phyloP scores from a whole-genome alignment of 352 stramenopile genomes.

The Pythium coloratum region DNA sequence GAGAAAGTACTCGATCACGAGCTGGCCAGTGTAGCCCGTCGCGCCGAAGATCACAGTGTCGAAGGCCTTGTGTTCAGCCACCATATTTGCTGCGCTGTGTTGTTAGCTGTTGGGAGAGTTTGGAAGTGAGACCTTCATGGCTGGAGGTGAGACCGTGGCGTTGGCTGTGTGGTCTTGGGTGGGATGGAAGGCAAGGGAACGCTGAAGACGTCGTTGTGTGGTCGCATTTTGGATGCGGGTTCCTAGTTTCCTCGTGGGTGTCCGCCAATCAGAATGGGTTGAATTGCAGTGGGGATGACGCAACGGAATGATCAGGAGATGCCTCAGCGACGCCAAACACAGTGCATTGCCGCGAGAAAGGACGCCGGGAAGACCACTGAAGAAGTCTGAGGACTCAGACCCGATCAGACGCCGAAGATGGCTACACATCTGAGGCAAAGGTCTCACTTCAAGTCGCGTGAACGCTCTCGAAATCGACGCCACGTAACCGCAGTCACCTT shows the following conservation, averaged over 20 bases:
- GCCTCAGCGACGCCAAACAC: neutral
- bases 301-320: neutral
- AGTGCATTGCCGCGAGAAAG: neutral
- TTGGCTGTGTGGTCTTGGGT: neutral
- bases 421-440: neutral
- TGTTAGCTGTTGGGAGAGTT: neutral
- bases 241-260: neutral
- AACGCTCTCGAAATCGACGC: no score
- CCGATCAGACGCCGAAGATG: neutral
- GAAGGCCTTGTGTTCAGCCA: slow-evolving; percentile 19
- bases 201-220: neutral
- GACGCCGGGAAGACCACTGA: neutral
- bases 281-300: neutral
- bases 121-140: neutral
- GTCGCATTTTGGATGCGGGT: neutral
- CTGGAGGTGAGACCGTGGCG: neutral
- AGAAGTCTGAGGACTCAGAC: neutral
- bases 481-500: no score
- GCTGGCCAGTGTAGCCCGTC: slow-evolving; percentile 79
- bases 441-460: no score
- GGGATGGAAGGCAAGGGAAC: neutral
- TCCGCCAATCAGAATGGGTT: neutral
- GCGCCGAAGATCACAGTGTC: slow-evolving; percentile 78
- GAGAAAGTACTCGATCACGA: slow-evolving; percentile 67
- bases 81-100: neutral